Percentiles rank a stretch among this genome's conserved stretches.
phyloP scores from a whole-genome alignment of 441 rosid genomes.

The Adansonia rubrostipa region DNA sequence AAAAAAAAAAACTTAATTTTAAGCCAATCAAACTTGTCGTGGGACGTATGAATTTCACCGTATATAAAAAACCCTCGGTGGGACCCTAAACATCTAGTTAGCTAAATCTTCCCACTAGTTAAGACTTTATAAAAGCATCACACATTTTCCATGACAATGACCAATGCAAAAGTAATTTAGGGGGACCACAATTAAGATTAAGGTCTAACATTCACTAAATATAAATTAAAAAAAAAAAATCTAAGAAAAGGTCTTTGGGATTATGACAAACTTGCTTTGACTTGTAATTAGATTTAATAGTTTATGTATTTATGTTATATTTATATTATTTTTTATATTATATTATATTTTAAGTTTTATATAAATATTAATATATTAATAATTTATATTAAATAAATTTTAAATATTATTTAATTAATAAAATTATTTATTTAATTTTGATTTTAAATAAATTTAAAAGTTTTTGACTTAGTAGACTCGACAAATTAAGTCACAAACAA shows the following conservation, averaged over 20 bases:
- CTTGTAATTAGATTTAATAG: background rate
- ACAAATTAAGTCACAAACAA: too few species aligned
- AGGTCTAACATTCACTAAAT: background rate
- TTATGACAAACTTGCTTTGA: constrained; percentile 18
- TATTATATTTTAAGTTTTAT: too few species aligned
- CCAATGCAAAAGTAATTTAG: constrained; percentile 3
- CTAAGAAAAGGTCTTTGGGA: background rate
- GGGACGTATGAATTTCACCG: constrained; percentile 9
- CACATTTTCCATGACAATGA: constrained; percentile 49
- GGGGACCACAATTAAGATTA: constrained; percentile 41
- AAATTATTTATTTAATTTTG: too few species aligned
- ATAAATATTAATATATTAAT: too few species aligned
- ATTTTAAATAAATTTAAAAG: too few species aligned
- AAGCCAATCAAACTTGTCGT: constrained; percentile 23
- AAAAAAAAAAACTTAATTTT: background rate
- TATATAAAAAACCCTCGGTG: constrained; percentile 5
- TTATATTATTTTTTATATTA: too few species aligned
- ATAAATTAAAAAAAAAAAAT: background rate
- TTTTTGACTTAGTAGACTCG: too few species aligned
- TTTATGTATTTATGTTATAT: too few species aligned
- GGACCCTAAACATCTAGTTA: constrained; percentile 29
- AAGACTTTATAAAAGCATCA: constrained; percentile 36
- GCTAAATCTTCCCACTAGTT: constrained; percentile 38
- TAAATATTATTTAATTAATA: too few species aligned
- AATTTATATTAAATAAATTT: too few species aligned